These are phyloP conservation scores for Cudoniella acicularis DNA, from an alignment of 495 filamentous ascomycete species.

Conservation along the genomic window DNA sequence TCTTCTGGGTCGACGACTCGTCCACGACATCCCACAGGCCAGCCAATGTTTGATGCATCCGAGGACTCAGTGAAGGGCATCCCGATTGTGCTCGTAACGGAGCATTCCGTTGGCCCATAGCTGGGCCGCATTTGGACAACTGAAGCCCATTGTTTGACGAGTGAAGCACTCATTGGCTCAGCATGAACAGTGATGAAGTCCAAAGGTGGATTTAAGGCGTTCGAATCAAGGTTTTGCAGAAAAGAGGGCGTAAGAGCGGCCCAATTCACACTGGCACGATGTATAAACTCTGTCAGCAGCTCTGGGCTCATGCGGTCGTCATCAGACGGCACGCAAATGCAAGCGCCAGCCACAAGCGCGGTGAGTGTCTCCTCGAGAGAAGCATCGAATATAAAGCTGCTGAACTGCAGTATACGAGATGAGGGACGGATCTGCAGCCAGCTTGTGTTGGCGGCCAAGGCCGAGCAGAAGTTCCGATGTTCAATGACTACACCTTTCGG, in stretches of 20 bases:
- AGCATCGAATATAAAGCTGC: constrained; percentile 47
- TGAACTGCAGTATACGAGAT: constrained; percentile 44
- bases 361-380: constrained; percentile 47
- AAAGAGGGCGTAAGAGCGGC: not conserved
- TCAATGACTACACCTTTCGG: constrained; percentile 43
- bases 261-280: not conserved
- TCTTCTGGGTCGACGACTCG: not conserved
- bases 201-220: not conserved
- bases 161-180: not conserved
- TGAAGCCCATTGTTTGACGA: constrained; percentile 1
- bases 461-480: constrained; percentile 33
- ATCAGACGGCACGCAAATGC: constrained; percentile 58
- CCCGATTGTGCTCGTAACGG: not conserved
- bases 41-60: not conserved
- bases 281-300: not conserved
- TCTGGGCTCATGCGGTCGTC: constrained; percentile 30
- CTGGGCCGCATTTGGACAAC: not conserved
- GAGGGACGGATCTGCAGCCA: constrained; percentile 33
- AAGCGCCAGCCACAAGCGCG: constrained; percentile 50
- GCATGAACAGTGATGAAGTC: not conserved
- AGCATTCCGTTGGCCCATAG: not conserved
- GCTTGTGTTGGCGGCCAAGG: not conserved
- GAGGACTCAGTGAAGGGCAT: not conserved
- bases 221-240: not conserved
- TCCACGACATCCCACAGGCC: not conserved